These are phyloP conservation scores for Mortierella sp. DNA, from an alignment of 371 early-diverging fungal species.

Conservation along the genomic window DNA sequence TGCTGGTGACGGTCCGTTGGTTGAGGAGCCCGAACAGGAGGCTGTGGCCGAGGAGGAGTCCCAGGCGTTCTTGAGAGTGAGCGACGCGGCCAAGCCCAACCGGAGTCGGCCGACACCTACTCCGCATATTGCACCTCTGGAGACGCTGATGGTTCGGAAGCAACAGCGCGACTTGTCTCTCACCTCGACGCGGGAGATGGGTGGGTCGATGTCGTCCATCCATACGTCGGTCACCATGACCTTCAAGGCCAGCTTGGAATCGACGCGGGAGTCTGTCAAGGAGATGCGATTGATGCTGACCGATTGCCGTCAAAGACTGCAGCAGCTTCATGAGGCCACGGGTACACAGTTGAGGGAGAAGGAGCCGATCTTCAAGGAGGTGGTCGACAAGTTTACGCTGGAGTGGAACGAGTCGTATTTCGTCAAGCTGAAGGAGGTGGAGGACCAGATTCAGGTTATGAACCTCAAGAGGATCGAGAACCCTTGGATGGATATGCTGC, in stretches of 20 bases:
- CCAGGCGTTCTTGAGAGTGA: not conserved
- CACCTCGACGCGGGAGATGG: slow-evolving; percentile 20
- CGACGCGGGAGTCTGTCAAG: slow-evolving; percentile 35
- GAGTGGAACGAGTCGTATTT: slow-evolving; percentile 58
- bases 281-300: slow-evolving; percentile 39
- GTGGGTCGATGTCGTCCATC: slow-evolving; percentile 37
- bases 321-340: slow-evolving; percentile 37
- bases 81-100: not conserved
- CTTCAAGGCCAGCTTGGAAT: slow-evolving; percentile 37
- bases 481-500: slow-evolving; percentile 57
- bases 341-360: slow-evolving; percentile 35
- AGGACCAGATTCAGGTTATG: slow-evolving; percentile 56
- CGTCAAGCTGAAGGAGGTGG: slow-evolving; percentile 53
- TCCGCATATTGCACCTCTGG: slow-evolving; percentile 1
- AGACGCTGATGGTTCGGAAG: slow-evolving; percentile 16
- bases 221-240: slow-evolving; percentile 21
- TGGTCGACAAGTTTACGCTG: slow-evolving; percentile 49
- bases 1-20: slow-evolving; percentile 13
- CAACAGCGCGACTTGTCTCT: slow-evolving; percentile 30
- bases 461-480: slow-evolving; percentile 56
- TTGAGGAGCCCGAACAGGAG: slow-evolving; percentile 40
- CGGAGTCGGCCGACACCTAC: not conserved
- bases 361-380: slow-evolving; percentile 42
- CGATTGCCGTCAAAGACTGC: slow-evolving; percentile 42
- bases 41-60: slow-evolving; percentile 10